phyloP scores from a whole-genome alignment of 345 rosid species.

The Citrus reticulata region DNA sequence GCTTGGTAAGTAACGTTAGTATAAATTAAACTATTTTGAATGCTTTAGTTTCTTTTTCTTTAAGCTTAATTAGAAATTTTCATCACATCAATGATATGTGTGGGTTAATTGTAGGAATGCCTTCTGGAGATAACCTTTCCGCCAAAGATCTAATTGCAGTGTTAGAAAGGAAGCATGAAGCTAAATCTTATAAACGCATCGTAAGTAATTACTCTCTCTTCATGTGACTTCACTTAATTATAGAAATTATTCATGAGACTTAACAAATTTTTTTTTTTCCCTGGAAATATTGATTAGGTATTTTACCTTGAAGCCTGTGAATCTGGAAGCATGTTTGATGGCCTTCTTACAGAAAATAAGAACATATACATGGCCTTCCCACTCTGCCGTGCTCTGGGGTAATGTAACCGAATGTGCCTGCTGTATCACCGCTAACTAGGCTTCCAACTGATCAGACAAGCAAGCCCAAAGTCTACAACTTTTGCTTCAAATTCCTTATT shows the following conservation, averaged over 20 bases:
- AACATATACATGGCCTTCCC: slow-evolving; percentile 18
- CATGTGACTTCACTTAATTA: neutral
- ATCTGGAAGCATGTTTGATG: slow-evolving; percentile 65
- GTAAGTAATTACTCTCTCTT: slow-evolving; percentile 10
- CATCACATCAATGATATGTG: neutral
- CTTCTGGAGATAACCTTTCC: slow-evolving; percentile 17
- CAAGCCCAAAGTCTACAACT: too few relatives aligned
- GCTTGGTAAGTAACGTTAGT: slow-evolving; percentile 19
- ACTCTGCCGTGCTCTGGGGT: too few relatives aligned
- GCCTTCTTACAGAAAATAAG: slow-evolving; percentile 35
- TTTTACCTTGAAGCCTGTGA: slow-evolving; percentile 70
- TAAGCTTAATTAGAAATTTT: neutral
- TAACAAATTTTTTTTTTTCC: neutral
- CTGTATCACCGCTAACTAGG: too few relatives aligned
- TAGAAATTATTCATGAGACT: neutral
- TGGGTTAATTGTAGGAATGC: slow-evolving; percentile 35
- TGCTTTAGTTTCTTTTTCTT: neutral
- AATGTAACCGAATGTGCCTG: too few relatives aligned
- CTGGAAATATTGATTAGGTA: slow-evolving; percentile 25
- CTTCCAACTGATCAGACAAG: too few relatives aligned
- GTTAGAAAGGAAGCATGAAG: slow-evolving; percentile 42
- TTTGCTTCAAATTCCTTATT: too few relatives aligned
- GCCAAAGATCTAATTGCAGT: slow-evolving; percentile 46
- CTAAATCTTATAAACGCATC: slow-evolving; percentile 43
- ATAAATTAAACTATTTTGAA: neutral